These are phyloP conservation scores for bread wheat (Triticum aestivum) DNA, from an alignment of 176 grass and related monocot species.

Conservation along the genomic window DNA sequence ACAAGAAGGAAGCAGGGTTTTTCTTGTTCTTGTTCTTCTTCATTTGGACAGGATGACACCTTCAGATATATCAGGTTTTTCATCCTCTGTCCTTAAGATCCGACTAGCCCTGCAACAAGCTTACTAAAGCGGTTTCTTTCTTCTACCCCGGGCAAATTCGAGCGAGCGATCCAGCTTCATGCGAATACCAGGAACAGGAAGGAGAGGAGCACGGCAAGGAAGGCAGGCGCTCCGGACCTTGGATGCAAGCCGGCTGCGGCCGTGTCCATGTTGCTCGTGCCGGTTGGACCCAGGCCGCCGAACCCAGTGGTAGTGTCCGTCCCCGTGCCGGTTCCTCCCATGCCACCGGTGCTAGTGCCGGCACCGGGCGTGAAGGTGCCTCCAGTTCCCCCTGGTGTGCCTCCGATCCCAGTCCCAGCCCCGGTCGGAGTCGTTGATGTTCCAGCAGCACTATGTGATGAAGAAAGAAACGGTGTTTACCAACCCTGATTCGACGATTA, in stretches of 20 bases:
- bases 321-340: slow-evolving; percentile 14
- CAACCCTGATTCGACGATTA: background rate
- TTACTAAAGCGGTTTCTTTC: background rate
- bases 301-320: slow-evolving; percentile 36
- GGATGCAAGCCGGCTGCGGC: slow-evolving; percentile 19
- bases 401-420: slow-evolving; percentile 2
- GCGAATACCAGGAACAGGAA: slow-evolving; percentile 7
- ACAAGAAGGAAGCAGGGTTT: slow-evolving; percentile 22
- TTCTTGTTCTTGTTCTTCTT: no score
- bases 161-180: background rate
- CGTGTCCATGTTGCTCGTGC: slow-evolving; percentile 48
- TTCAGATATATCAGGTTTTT: slow-evolving; percentile 18
- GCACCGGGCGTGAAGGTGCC: slow-evolving; percentile 59
- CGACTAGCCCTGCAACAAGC: slow-evolving; percentile 9
- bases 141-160: background rate
- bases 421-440: slow-evolving; percentile 42
- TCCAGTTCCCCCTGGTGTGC: slow-evolving; percentile 30
- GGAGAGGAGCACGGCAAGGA: slow-evolving; percentile 22
- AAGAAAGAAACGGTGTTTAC: background rate
- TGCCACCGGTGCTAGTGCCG: slow-evolving; percentile 16
- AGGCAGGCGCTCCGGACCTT: background rate
- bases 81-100: slow-evolving; percentile 15
- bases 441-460: slow-evolving; percentile 38
- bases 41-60: background rate
- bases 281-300: slow-evolving; percentile 54